phyloP scores from a whole-genome alignment of 2,329 filamentous ascomycete genomes.

The Aureobasidium sp. region DNA sequence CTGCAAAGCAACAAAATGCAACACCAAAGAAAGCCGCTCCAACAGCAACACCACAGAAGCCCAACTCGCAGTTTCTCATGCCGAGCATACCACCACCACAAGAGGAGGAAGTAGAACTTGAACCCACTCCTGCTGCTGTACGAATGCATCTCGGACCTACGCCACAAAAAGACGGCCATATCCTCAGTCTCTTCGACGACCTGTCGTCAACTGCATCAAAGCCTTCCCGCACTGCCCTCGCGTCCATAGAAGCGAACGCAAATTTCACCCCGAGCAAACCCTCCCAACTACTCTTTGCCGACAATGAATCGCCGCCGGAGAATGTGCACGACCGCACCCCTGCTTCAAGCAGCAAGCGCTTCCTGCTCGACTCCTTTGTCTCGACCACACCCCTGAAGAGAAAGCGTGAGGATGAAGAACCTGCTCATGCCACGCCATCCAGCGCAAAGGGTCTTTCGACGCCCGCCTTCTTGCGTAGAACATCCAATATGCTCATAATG shows the following conservation, averaged over 20 bases:
- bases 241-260: slow-evolving; percentile 28
- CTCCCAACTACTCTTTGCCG: slow-evolving; percentile 15
- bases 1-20: slow-evolving; percentile 13
- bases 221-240: slow-evolving; percentile 27
- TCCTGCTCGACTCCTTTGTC: slow-evolving; percentile 55
- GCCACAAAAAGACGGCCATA: slow-evolving; percentile 69
- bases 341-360: slow-evolving; percentile 52
- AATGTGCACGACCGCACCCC: slow-evolving; percentile 37
- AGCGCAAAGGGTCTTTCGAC: slow-evolving; percentile 51
- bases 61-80: background rate
- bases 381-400: slow-evolving; percentile 51
- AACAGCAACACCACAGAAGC: slow-evolving; percentile 24
- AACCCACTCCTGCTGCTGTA: slow-evolving; percentile 28
- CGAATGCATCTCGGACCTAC: slow-evolving; percentile 57
- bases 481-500: slow-evolving; percentile 36
- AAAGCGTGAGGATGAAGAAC: slow-evolving; percentile 33
- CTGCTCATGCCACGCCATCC: slow-evolving; percentile 58
- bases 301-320: slow-evolving; percentile 4
- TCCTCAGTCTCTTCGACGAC: slow-evolving; percentile 71
- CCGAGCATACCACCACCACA: background rate
- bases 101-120: slow-evolving; percentile 31
- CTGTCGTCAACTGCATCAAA: slow-evolving; percentile 48
- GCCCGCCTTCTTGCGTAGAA: slow-evolving; percentile 61
- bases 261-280: slow-evolving; percentile 35
- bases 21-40: background rate